Evolutionary conservation across 179 eudicot species (phyloP), one percentile per base, ranked within the genome.

Genomic region (Heliamphora pulchella): DNA sequence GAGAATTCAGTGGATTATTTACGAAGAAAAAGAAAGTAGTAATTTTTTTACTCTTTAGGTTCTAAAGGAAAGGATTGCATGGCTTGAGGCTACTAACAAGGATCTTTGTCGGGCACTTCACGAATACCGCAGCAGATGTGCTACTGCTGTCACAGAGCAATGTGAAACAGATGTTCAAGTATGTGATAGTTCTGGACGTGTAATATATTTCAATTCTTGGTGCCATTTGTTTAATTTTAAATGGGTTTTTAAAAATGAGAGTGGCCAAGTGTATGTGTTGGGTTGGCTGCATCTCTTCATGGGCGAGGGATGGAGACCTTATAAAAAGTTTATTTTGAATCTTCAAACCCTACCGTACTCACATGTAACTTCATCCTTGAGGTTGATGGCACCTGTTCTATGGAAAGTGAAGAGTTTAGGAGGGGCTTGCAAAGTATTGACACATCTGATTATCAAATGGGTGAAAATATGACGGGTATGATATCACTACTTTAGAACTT

Each of bases 11-110:
- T 17, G 67, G 74, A 51, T 74, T 50, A 11, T 46, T 31, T 11
- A 7, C 43, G 41, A 39, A 74, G 64, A 22, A 44, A 68, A 62
- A 51, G 47, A 46, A 17, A 17, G 9, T 8, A 14, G 43, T 75
- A 5, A 43, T 44, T 44, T 48, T 47, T 10, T 50, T 83, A 39
- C 54, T 47, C 22, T 86, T 79, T 85, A 95, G 98, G 89, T 88
- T 72, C 86, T 95, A 74, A 95, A 89, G 81, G 97, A 96, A 83
- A 88, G 96, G 88, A 93, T 96, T 86, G 82, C 92, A 78, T 89
- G 95, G 93, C 97, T 96, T 79, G 99, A 96, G 85, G 88, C 97
- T 80, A 85, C 91, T 77, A 96, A 96, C 77, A 91, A 92, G 84
- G 92, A 91, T 86, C 97, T 96, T 64, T 90, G 88, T 53, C 90